Evolutionary conservation across 2,329 filamentous ascomycete genomes (phyloP), one percentile per base, ranked within the genome.

Genomic region (Setomelanomma holmii): DNA sequence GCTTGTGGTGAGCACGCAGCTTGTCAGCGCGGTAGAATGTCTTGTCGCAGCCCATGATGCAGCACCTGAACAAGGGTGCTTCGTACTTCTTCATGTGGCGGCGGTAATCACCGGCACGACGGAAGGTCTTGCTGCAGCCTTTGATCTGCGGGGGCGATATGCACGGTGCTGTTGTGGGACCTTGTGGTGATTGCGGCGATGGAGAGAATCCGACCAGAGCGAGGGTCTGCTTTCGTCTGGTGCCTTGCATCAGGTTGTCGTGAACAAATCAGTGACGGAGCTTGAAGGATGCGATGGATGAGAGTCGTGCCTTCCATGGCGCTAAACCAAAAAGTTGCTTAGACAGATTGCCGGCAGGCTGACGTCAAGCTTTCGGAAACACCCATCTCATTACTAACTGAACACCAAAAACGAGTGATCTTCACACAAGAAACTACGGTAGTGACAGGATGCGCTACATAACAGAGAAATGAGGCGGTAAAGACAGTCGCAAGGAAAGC

Each of bases 1-100:
- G 42, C 6, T 24, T 44, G 1, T 35, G 6, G 11, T 54, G 46
- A 16, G 21, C 47, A 20, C 42, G 46, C 23, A 46, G 21, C 40
- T 51, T 54, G 46, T 50, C 51, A 12, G 39, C n/a, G 19, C 51
- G 47, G 16, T 36, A 21, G 39, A 54, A 54, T 21, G 44, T 51
- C 47, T 16, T 51, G 42, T 34, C 7, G 27, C 47, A 47, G 1
- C 40, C 38, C 4, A 33, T 27, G 5, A 54, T 20, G 5, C 45
- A 12, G 23, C 35, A 47, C 11, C 22, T 40, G 44, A 40, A 47
- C 16, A 19, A 24, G 17, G 35, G 44, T 5, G 44, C 10, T 1
- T 8, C 21, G 23, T 47, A 24, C 21, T 40, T 47, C 10, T n/a
- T 14, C 44, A 47, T 47, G 44, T 47, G 44, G 14, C 47, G 46